Conservation (phyloP, 345 rosid genomes). For the Camelina sativa region DNA sequence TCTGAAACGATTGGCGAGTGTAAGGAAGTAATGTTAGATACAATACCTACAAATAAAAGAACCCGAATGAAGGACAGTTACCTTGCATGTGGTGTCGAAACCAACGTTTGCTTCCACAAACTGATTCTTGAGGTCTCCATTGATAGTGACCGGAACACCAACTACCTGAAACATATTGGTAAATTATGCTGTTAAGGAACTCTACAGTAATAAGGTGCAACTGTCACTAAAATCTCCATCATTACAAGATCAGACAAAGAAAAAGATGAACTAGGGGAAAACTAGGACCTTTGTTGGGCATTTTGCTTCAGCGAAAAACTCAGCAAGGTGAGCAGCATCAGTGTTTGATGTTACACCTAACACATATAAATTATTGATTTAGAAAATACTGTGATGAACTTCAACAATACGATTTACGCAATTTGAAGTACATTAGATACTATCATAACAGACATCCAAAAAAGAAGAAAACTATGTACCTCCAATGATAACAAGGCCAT, state of each 20-base stretch:
- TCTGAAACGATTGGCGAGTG: neutral
- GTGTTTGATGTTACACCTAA: conserved; percentile 94
- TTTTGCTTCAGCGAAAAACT: conserved; percentile 85
- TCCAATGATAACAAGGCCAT: conserved; percentile 94
- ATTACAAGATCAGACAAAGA: neutral
- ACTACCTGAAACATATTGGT: conserved; percentile 63
- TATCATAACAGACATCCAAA: conserved; percentile 21
- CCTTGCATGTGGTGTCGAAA: conserved; percentile 97
- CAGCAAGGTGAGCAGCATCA: conserved; percentile 99
- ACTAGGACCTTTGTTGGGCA: conserved; percentile 77
- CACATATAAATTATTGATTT: conserved; percentile 8
- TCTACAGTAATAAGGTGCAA: conserved; percentile 9
- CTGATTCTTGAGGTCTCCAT: conserved; percentile 97
- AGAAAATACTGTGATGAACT: conserved; percentile 10
- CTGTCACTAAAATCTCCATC: neutral
- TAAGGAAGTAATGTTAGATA: neutral
- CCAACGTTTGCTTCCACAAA: conserved; percentile 96
- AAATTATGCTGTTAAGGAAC: conserved; percentile 2
- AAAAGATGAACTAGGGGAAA: conserved; percentile 4
- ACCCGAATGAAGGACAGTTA: conserved; percentile 28
- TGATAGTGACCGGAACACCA: conserved; percentile 96
- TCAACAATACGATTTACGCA: neutral
- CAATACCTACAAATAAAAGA: neutral
- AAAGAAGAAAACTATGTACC: conserved; percentile 27
- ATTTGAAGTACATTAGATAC: conserved; percentile 38